Evolutionary conservation across 208 protist genomes (phyloP), one percentile per base, ranked within the genome.

Genomic region (Tritrichomonas foetus): DNA sequence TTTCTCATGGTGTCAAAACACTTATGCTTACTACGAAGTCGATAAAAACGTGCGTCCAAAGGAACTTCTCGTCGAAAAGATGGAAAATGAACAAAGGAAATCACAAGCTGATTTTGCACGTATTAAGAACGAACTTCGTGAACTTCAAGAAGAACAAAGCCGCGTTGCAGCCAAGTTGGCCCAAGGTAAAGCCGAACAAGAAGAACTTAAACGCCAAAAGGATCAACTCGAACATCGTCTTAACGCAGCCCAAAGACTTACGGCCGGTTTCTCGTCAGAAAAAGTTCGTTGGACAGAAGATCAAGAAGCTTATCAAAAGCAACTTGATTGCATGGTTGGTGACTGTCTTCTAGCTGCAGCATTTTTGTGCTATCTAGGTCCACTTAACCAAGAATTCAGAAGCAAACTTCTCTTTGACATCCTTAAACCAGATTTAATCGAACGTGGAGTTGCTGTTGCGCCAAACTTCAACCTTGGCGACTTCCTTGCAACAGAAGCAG

Each of bases 341-440:
- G 98, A 99, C 95, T 99, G 98, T 95, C 96, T 99, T n/a, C 95
- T 98, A 16, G 97, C 97, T 1, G 96, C 98, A 2, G 97, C 97
- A 11, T 99, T 99, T 95, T 95, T 99, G 30, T 98, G 97, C 16
- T 99, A 99, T 96, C 95, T 98, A 44, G 98, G 98, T 44, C 97
- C 98, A 39, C 99, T 99, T 95, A 99, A 97, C 16, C 98, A 98
- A 92, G 97, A 98, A 30, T 99, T 98, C 96, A 97, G 98, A 30
- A 95, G 97, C 55, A 96, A 97, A 94, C 97, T 99, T 80, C 93
- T 99, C 36, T 95, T 98, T 61, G 95, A 95, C 9, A 94, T 97
- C 78, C 99, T 98, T 97, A 94, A 98, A 89, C 94, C 92, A n/a
- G 97, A 99, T 95, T 95, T 99, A 50, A 93, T 94, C 14, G 95